These are phyloP conservation scores for Colletotrichum sidae DNA, from an alignment of 2,329 filamentous ascomycete species.

Conservation along the genomic window DNA sequence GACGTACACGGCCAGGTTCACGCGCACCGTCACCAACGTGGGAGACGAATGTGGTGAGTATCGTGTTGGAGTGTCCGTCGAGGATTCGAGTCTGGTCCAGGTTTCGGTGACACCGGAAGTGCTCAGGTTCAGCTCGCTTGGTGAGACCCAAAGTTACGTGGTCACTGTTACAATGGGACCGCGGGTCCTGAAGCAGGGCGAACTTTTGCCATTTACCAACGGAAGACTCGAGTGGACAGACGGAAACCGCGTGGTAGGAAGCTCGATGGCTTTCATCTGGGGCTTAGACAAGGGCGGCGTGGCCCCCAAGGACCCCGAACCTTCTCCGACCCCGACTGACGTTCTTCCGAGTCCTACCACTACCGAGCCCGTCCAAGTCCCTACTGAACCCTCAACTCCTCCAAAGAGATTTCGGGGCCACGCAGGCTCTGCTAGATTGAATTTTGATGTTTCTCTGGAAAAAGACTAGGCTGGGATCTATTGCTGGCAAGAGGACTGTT, in stretches of 20 bases:
- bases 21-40: conserved; percentile 29
- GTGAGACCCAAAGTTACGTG: not conserved
- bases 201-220: not conserved
- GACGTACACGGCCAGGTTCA: conserved; percentile 29
- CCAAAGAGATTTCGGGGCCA: no score
- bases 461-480: no score
- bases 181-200: not conserved
- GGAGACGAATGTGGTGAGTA: conserved; percentile 19
- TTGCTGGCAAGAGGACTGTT: no score
- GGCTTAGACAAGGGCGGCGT: not conserved
- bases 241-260: conserved; percentile 24
- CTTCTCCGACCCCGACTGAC: no score
- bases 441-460: no score
- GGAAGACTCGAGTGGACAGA: conserved; percentile 32
- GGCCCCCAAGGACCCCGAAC: no score
- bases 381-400: no score
- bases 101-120: conserved; percentile 7
- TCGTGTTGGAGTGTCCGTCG: conserved; percentile 12
- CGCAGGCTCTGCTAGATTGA: no score
- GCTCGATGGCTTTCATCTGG: conserved; percentile 29
- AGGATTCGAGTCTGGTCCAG: not conserved
- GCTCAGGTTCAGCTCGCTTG: not conserved
- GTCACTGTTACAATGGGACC: conserved; percentile 1
- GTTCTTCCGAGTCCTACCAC: no score
- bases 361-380: no score